Base-by-base conservation (phyloP, 768 basidiomycete species). In the Leccinum olivaceopallidum region DNA sequence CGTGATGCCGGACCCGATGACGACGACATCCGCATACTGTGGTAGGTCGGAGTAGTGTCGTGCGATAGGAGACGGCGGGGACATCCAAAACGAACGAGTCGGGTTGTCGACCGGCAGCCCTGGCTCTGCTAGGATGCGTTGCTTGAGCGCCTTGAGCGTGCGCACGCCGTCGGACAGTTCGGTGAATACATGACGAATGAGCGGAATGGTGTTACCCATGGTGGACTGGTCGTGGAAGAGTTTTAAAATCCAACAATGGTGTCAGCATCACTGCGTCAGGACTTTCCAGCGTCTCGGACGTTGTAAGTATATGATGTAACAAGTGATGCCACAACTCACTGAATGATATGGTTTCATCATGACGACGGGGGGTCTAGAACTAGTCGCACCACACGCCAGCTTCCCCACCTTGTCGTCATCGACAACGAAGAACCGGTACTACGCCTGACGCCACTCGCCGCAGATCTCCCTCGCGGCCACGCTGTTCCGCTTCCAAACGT, bases 1-100 rank as follows among this genome's bases (percentile, higher is more conserved):
- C 0, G 90, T 86, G 60, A 92, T 88, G 0, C 90, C 90, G n/a
- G 86, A 87, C 3, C 90, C 90, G 57, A 92, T 81, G 55, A 92
- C 77, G 26, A 90, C 83, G 4, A 91, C 73, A 64, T 92, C 90
- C 1, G 81, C 87, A 57, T 85, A 73, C 0, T 67, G 67, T 5
- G 73, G 73, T 22, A 73, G 39, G 32, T 67, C 56, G 4, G 72
- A 69, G 50, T 54, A 58, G 55, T 73, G 53, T 0, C 79, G 81
- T 8, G 84, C 75, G 32, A 87, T 78, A 7, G 79, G 72, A 3
- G 86, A 80, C 0, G 76, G 74, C 0, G 87, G 86, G 10, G 76
- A 65, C 47, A 81, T 81, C 90, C 90, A 92, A 69, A 87, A 89
- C 1, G 90, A 78, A 10, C 73, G 69, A 0, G 81, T 83, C 1